phyloP scores from a whole-genome alignment of 306 rosid genomes.

The apple (Malus domestica) region ASM211411v1 NC_041801.1:26111001-26111500 shows the following conservation, averaged over 20 bases:
- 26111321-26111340: too few relatives aligned
- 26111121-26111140: background rate
- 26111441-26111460: background rate
- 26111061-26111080: too few relatives aligned
- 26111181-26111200: background rate
- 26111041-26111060: too few relatives aligned
- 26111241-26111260: background rate
- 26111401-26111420: conserved; percentile 5
- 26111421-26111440: conserved; percentile 16
- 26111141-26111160: background rate
- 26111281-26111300: conserved; percentile 1
- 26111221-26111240: conserved; percentile 13
- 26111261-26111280: background rate
- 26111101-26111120: background rate
- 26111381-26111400: background rate
- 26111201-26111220: conserved; percentile 38
- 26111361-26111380: too few relatives aligned
- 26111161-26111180: background rate
- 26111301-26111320: too few relatives aligned
- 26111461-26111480: background rate
- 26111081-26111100: background rate
- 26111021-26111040: fast-evolving
- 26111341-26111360: too few relatives aligned
- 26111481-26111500: background rate
- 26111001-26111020: too few relatives aligned